phyloP scores from a whole-genome alignment of 176 grass and related monocot genomes.

The Eragrostis curvula region DNA sequence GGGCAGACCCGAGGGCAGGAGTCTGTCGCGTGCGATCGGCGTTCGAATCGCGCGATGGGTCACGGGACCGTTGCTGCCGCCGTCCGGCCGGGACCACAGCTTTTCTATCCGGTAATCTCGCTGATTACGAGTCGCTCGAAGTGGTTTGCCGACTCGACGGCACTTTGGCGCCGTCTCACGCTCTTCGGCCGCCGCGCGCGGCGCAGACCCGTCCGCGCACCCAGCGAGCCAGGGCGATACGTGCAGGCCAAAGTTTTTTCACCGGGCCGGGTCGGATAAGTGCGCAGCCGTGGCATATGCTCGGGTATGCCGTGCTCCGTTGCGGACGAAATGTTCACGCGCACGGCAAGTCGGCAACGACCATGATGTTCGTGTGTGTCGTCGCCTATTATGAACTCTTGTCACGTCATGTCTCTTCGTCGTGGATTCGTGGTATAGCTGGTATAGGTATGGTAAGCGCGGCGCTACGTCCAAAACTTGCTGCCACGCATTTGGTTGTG shows the following conservation, averaged over 20 bases:
- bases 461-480: background rate
- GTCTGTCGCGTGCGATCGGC: background rate
- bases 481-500: background rate
- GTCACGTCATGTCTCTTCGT: background rate
- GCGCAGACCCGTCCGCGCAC: background rate
- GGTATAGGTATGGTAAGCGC: too few species aligned
- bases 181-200: background rate
- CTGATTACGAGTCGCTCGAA: slow-evolving; percentile 1
- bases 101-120: slow-evolving; percentile 11
- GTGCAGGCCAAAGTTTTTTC: background rate
- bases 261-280: background rate
- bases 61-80: background rate
- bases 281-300: background rate
- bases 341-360: background rate
- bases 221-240: background rate
- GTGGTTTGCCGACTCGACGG: background rate
- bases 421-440: background rate
- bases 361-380: background rate
- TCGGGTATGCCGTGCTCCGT: background rate
- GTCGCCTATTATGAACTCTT: too few species aligned
- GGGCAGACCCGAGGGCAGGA: background rate
- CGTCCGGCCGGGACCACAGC: background rate
- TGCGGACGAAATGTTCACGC: background rate
- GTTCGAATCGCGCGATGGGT: background rate
- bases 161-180: background rate